Evolutionary conservation across 2,329 filamentous ascomycete species (phyloP).

Genomic region (Aspergillus melleus): DNA sequence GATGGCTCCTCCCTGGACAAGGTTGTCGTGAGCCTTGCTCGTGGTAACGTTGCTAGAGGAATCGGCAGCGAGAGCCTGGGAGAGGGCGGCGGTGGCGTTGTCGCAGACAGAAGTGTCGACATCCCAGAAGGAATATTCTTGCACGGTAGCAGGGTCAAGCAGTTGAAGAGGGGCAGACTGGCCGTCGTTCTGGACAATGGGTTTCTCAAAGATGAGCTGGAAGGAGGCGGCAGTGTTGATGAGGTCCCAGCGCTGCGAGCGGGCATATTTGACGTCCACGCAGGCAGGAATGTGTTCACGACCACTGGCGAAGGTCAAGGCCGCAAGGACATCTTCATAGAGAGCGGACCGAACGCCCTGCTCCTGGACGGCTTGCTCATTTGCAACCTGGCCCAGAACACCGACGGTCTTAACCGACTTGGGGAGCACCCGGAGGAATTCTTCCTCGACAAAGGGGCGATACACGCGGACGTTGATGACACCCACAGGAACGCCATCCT

Average conservation of each 20-base stretch:
- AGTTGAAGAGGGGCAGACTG: slow-evolving; percentile 51
- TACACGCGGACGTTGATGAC: slow-evolving; percentile 91
- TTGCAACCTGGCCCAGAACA: slow-evolving; percentile 84
- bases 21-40: slow-evolving; percentile 61
- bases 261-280: slow-evolving; percentile 86
- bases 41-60: slow-evolving; percentile 62
- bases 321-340: slow-evolving; percentile 86
- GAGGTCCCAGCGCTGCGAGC: slow-evolving; percentile 65
- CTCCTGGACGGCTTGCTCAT: slow-evolving; percentile 72
- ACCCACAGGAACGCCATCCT: slow-evolving; percentile 75
- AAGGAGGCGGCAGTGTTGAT: slow-evolving; percentile 45
- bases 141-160: slow-evolving; percentile 56
- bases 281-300: slow-evolving; percentile 65
- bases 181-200: slow-evolving; percentile 38
- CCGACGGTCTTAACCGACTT: slow-evolving; percentile 72
- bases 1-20: slow-evolving; percentile 71
- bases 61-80: slow-evolving; percentile 61
- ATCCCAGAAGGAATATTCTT: slow-evolving; percentile 95
- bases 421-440: slow-evolving; percentile 81
- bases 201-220: slow-evolving; percentile 46
- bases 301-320: slow-evolving; percentile 74
- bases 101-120: slow-evolving; percentile 70
- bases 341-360: slow-evolving; percentile 76
- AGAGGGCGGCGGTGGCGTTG: slow-evolving; percentile 63
- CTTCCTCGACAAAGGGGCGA: slow-evolving; percentile 91